These are phyloP conservation scores for Dothideomycetes sp. DNA, from an alignment of 2,329 filamentous ascomycete genomes.

Conservation along the genomic window DNA sequence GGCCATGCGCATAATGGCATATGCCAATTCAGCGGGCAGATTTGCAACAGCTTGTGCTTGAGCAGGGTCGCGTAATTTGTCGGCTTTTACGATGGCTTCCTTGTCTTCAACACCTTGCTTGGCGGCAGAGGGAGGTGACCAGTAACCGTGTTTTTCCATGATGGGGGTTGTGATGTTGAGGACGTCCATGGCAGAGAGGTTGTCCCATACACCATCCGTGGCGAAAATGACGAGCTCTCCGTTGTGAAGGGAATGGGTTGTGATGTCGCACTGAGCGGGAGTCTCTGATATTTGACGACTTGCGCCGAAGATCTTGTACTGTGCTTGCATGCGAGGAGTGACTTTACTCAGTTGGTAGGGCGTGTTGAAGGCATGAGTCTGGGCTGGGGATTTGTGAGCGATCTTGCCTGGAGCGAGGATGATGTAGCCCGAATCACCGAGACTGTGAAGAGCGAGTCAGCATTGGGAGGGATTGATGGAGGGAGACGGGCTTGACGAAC, in stretches of 20 bases:
- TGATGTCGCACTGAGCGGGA: slow-evolving; percentile 74
- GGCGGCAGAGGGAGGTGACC: slow-evolving; percentile 15
- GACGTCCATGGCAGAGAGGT: slow-evolving; percentile 83
- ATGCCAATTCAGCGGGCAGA: slow-evolving; percentile 63
- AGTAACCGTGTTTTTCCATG: slow-evolving; percentile 52
- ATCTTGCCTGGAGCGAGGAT: slow-evolving; percentile 79
- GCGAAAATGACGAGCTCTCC: slow-evolving; percentile 91
- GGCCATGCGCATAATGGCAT: slow-evolving; percentile 69
- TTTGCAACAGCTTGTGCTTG: not conserved
- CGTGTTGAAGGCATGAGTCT: slow-evolving; percentile 96
- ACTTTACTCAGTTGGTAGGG: slow-evolving; percentile 90
- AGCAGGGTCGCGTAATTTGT: slow-evolving; percentile 6
- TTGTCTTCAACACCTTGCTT: not conserved
- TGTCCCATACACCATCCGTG: slow-evolving; percentile 94
- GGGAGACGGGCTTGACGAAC: slow-evolving; percentile 24
- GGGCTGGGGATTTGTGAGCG: slow-evolving; percentile 70
- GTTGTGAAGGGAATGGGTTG: slow-evolving; percentile 67
- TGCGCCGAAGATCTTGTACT: slow-evolving; percentile 76
- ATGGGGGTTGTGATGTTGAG: slow-evolving; percentile 59
- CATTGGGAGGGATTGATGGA: not conserved
- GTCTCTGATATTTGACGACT: slow-evolving; percentile 61
- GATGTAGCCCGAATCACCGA: slow-evolving; percentile 91
- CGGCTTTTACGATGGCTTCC: slow-evolving; percentile 9
- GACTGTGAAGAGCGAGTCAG: slow-evolving; percentile 27
- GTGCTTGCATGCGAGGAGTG: slow-evolving; percentile 66